Base-by-base conservation (phyloP, 2,329 filamentous ascomycete species). In the Dothideomycetidae sp. region DNA sequence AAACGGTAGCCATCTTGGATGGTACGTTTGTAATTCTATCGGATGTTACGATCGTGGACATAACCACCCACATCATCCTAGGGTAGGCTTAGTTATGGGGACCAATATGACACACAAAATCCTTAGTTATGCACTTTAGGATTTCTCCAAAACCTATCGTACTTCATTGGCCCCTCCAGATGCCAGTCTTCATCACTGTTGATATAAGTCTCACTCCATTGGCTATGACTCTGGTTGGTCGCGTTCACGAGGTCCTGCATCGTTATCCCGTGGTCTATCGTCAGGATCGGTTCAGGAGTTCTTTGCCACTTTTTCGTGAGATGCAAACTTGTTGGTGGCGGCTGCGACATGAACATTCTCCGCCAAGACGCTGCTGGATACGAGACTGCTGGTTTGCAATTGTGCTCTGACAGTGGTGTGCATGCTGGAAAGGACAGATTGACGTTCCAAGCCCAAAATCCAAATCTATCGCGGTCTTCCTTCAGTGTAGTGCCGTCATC, bases 111-210 rank as follows among this genome's bases (percentile, higher is more conserved):
- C n/a, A n/a, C n/a, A n/a, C n/a, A n/a, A n/a, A n/a, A n/a, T n/a
- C n/a, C n/a, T n/a, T n/a, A n/a, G n/a, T n/a, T n/a, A n/a, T n/a
- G n/a, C n/a, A n/a, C n/a, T n/a, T n/a, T n/a, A n/a, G n/a, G n/a
- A n/a, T n/a, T n/a, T n/a, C n/a, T n/a, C 15, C 23, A 15, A 37
- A 37, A 42, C 26, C 21, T 18, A 35, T 42, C 49, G 40, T 49
- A 51, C 33, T 43, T 44, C 34, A 55, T 50, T 23, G 47, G 50
- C 7, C 54, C 54, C 37, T 56, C 54, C 37, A 57, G 54, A 39
- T 57, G 54, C 54, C 54, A 57, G 37, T 56, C 53, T 2, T 46
- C 36, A 45, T 56, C 54, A 19, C 45, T 50, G 5, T 44, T 48
- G 29, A 56, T 49, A 21, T 49, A 55, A 19, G 48, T 46, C 29